Base-by-base conservation (phyloP, 768 basidiomycete species). In the Clitopilus passeckerianus region DNA sequence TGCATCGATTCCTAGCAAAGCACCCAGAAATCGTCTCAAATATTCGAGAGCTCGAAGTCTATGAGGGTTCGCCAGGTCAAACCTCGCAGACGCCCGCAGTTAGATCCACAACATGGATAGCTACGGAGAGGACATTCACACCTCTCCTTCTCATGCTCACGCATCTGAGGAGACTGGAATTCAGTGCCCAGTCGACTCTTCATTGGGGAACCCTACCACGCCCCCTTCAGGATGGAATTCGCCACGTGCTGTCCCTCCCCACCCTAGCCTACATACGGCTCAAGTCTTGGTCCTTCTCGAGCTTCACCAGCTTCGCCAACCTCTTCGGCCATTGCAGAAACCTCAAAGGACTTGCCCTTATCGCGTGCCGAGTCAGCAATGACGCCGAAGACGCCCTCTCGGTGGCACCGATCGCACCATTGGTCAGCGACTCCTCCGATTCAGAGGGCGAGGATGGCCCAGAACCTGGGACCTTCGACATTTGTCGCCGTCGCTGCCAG, bases 231-330 rank as follows among this genome's bases (percentile, higher is more conserved):
- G 63, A 66, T 22, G 76, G 76, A 6, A 63, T 79, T 6, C 70
- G 64, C 58, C 68, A 71, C 16, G 64, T 78, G n/a, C 66, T 79
- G 16, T 67, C 71, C 0, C 61, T 70, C 1, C 70, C 70, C 0
- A 70, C 74, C 7, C 69, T 79, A 22, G 71, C 68, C 6, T 77
- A 74, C 55, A 61, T 79, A 20, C 73, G 77, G 15, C 70, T 79
- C 12, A 73, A 75, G 44, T 72, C 71, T 6, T 79, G 76, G 75
- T 67, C 71, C 4, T 78, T 79, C 60, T 68, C 72, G 18, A 71
- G 68, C 64, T 70, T 72, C 57, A 60, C 66, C 16, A 71, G 74
- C 9, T 70, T 79, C 57, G 66, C 72, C 5, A 57, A 63, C 8
- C 63, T 76, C 57, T 65, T 79, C 10, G 68, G 70, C 7, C 70